Evolutionary conservation across 345 rosid genomes (phyloP).

Genomic region (Ricinus communis): DNA sequence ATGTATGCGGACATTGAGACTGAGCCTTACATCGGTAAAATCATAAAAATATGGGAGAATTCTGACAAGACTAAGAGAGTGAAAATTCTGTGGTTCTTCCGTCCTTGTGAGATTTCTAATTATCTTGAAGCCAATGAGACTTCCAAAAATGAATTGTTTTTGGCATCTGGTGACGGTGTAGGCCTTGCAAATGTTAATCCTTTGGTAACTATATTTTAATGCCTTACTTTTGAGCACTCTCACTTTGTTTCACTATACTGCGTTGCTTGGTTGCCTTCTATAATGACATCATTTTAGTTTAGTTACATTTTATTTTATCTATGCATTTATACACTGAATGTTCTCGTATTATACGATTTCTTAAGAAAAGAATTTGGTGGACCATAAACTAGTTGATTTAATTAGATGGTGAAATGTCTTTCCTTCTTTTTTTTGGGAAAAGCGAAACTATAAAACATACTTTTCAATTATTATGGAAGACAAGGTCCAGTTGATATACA

Average conservation of each 20-base stretch:
- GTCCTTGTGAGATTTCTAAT: constrained; percentile 55
- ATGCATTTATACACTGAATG: too few relatives aligned
- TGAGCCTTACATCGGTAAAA: constrained; percentile 70
- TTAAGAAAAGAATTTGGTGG: too few relatives aligned
- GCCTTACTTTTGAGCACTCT: neutral
- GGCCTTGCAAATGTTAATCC: constrained; percentile 71
- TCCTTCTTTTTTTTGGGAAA: too few relatives aligned
- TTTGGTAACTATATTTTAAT: constrained; percentile 57
- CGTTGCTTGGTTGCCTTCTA: neutral
- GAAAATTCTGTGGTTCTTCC: constrained; percentile 81
- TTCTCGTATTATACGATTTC: too few relatives aligned
- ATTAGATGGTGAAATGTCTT: too few relatives aligned
- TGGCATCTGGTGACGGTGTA: constrained; percentile 80
- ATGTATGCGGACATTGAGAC: constrained; percentile 37
- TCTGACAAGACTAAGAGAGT: constrained; percentile 47
- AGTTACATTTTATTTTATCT: neutral
- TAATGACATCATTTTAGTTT: neutral
- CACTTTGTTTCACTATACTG: neutral
- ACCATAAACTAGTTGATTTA: too few relatives aligned
- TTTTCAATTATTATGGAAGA: too few relatives aligned
- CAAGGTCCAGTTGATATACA: too few relatives aligned
- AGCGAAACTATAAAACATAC: too few relatives aligned
- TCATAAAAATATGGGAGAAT: constrained; percentile 72
- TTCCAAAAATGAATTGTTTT: constrained; percentile 62
- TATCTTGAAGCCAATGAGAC: constrained; percentile 39